These are phyloP conservation scores for Diplogelasinospora grovesii DNA, from an alignment of 495 filamentous ascomycete species.

Conservation along the genomic window DNA sequence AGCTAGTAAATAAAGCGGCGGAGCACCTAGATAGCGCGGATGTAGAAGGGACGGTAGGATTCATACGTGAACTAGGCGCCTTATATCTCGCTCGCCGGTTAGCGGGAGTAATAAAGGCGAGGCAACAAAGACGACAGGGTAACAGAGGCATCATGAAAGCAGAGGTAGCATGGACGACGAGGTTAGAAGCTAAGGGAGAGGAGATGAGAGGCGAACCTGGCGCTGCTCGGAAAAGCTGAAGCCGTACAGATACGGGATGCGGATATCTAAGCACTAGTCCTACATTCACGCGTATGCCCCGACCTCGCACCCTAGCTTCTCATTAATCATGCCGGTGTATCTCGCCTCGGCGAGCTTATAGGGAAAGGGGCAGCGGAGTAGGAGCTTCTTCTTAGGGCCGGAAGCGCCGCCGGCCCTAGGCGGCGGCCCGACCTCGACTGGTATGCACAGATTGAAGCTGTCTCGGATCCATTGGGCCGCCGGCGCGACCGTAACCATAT, in stretches of 20 bases:
- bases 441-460: slow-evolving; percentile 38
- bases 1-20: no score
- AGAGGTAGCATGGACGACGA: no score
- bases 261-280: slow-evolving; percentile 27
- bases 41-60: no score
- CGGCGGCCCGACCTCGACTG: slow-evolving; percentile 17
- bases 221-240: slow-evolving; percentile 25
- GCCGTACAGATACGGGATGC: slow-evolving; percentile 29
- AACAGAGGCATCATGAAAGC: no score
- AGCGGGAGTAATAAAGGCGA: no score
- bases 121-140: no score
- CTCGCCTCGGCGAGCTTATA: slow-evolving; percentile 28
- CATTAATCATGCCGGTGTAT: slow-evolving; percentile 30
- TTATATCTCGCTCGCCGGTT: no score
- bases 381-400: slow-evolving; percentile 8
- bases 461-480: slow-evolving; percentile 25
- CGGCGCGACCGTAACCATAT: slow-evolving; percentile 1
- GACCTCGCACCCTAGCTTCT: slow-evolving; percentile 32
- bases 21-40: no score
- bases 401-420: no score
- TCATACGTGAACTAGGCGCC: no score
- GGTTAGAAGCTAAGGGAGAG: no score
- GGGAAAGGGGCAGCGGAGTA: slow-evolving; percentile 31
- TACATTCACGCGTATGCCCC: slow-evolving; percentile 34
- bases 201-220: slow-evolving; percentile 11